Base-by-base conservation (phyloP, 441 rosid genomes). In the Metrosideros polymorpha region DNA sequence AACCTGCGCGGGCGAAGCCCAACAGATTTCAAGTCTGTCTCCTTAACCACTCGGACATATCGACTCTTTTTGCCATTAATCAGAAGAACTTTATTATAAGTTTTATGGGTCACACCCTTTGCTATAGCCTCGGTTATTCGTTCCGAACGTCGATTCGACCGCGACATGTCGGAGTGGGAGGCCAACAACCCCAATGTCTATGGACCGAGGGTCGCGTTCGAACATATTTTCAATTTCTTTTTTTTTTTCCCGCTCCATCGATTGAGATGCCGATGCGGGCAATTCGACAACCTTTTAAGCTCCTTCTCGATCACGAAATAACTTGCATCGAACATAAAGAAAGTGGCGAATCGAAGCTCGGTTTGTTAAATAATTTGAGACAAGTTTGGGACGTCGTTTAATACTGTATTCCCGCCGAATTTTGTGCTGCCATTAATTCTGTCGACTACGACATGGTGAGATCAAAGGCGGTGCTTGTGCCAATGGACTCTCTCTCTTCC, bases 41-140 rank as follows among this genome's bases (percentile, higher is more conserved):
- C 99, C 98, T 97, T 96, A 93, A 96, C 99, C 97, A 94, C 99
- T 97, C 99, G 95, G 97, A 95, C 99, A 96, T 95, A 95, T 95
- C 94, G 98, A 95, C 99, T 35, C 0, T n/a, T 15, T 0, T 1
- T 2, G 1, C 0, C 1, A 13, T 2, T 12, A 0, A 0, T 3
- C 1, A 18, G 18, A 7, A 57, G 24, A 57, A 57, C 7, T n/a
- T n/a, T 0, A 0, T 10, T 12, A 12, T 12, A 4, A 13, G n/a
- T 3, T 3, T 13, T 0, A n/a, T 57, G n/a, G 77, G 25, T 32
- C 45, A 6, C 77, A 22, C 6, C 43, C 77, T 63, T 66, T 24
- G 4, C 45, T 32, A 22, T 45, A 9, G 7, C 77, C 6, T 9
- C 35, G 45, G 19, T 66, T 9, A 9, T 25, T 3, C 27, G 1